Base-by-base conservation (phyloP, 2,329 filamentous ascomycete genomes). In the Escovopsis sp. region DNA sequence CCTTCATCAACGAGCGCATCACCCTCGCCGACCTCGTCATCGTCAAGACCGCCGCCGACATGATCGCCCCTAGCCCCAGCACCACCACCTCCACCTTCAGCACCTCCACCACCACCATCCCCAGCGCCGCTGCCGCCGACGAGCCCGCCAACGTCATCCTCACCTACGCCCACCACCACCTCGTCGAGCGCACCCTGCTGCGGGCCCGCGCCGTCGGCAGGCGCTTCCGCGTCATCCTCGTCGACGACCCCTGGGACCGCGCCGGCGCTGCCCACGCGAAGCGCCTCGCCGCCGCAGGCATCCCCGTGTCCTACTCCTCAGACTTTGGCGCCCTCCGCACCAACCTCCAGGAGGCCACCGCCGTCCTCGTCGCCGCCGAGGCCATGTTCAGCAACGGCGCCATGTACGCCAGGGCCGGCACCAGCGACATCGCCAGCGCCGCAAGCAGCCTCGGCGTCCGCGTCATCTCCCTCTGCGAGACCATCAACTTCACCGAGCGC, bases 351-450 rank as follows among this genome's bases (percentile, higher is more conserved):
- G 57, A 61, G 36, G 64, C 70, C 2, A 83, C 80, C 6, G 79
- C 91, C 9, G 75, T 96, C 41, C 69, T 98, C 3, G 85, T 96
- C 1, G 88, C 87, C 11, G 87, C 88, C 4, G 88, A 95, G 58
- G 85, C 86, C 34, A 91, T 98, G 78, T 91, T 94, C 65, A 88
- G 85, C 51, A 96, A 96, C 61, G 91, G 91, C 7, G 76, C 85
- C 32, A 73, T 98, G 52, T 94, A 93, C 61, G 89, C 84, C 4
- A 78, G 87, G 18, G 78, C 86, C 9, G 91, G 91, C 47, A 94
- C 88, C 4, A 85, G 85, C 23, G 76, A 91, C 45, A 74, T 96
- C 9, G 88, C 89, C 15, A 82, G 91, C 68, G 78, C 82, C 36
- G 89, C 88, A 6, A 77, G 80, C 41, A 77, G 83, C 44, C 70